phyloP scores from a whole-genome alignment of 2,329 filamentous ascomycete genomes.

The Coleophoma crateriformis region DNA sequence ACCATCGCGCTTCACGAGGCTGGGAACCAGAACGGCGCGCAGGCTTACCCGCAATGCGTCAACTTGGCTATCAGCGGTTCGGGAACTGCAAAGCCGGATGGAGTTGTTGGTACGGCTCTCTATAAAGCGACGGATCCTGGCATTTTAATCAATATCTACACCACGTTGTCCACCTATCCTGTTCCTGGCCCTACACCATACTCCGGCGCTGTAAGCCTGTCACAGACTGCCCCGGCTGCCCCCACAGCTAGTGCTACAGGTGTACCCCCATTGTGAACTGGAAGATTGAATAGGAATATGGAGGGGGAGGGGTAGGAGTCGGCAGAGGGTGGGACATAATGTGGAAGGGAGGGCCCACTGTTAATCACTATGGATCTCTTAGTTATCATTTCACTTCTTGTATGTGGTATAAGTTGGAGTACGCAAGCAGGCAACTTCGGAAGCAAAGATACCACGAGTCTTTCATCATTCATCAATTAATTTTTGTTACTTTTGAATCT shows the following conservation, averaged over 20 bases:
- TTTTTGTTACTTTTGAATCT: too few relatives aligned
- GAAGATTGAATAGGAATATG: background rate
- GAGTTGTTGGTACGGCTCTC: conserved; percentile 31
- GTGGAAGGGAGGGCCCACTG: background rate
- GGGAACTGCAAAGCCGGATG: conserved; percentile 31
- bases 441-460: background rate
- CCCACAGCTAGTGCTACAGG: conserved; percentile 15
- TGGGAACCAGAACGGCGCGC: conserved; percentile 32
- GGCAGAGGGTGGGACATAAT: background rate
- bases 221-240: conserved; percentile 13
- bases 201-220: conserved; percentile 9
- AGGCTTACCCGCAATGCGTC: conserved; percentile 46
- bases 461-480: too few relatives aligned
- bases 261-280: conserved; percentile 8
- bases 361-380: background rate
- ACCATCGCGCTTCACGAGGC: conserved; percentile 24
- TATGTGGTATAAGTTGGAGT: background rate
- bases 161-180: conserved; percentile 21
- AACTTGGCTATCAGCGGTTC: conserved; percentile 40
- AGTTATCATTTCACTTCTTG: background rate
- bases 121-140: conserved; percentile 36
- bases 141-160: conserved; percentile 34
- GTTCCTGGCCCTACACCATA: conserved; percentile 30
- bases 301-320: background rate
- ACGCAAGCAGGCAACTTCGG: background rate